Base-by-base conservation (phyloP, 768 basidiomycete genomes). In the Termitomyces sp. region DNA sequence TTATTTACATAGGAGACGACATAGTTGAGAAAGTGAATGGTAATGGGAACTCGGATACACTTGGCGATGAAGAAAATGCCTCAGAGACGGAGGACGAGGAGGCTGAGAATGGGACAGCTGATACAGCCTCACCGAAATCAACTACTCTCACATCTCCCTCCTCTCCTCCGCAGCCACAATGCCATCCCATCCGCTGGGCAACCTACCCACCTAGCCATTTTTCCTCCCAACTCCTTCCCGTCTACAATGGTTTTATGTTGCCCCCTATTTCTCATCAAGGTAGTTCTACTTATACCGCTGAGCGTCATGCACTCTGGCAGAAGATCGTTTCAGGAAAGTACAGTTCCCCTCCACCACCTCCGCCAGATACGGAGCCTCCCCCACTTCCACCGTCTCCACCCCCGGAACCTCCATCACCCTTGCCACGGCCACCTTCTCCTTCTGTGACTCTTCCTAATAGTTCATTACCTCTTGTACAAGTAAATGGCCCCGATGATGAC, bases 181-280 rank as follows among this genome's bases (percentile, higher is more conserved):
- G 27, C 3, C 43, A 53, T 32, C 58, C 57, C 13, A 67, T 63
- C 34, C 77, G 87, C 53, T 90, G 89, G 88, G 88, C 85, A 12
- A 66, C 59, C 36, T 90, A 86, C 63, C 84, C 87, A 4, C 67
- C 74, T 37, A 77, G 77, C 10, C 77, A 83, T 58, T 90, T 90
- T 64, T 79, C 80, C 4, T 84, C 76, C 36, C 69, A 75, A 41
- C 74, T 76, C 29, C 80, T 90, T 16, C 81, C 82, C 5, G 53
- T 81, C 1, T 87, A 84, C 64, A 74, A 67, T 10, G 78, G 79
- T 37, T 56, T 53, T 12, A 60, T 63, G 26, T 72, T 83, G 20
- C 76, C 75, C 4, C 67, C 71, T 18, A 64, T 71, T 26, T 61
- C 61, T 67, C 51, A 63, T 46, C 49, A 61, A 43, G 63, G 61